Percentiles rank a stretch among this genome's conserved stretches.
These are phyloP conservation scores for Zygnema circumcarinatum DNA, from an alignment of 139 green algal genomes.

Conservation along the genomic window DNA sequence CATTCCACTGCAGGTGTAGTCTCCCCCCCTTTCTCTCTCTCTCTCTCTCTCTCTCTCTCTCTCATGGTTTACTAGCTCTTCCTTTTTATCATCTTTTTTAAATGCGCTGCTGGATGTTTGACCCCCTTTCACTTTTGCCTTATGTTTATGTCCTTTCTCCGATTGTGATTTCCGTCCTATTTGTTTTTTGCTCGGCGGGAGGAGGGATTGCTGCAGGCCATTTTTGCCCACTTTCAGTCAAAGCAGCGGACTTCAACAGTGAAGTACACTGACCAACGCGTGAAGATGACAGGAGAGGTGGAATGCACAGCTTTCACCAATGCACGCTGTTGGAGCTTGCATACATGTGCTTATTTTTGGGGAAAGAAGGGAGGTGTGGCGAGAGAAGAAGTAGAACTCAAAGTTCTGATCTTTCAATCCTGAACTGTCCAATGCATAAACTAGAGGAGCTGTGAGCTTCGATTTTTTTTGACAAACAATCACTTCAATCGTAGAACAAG, in stretches of 20 bases:
- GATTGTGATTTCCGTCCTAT: background rate
- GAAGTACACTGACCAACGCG: constrained; percentile 33
- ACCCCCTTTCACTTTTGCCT: no score
- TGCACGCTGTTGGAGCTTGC: background rate
- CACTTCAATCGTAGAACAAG: constrained; percentile 19
- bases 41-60: no score
- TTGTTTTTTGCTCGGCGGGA: no score
- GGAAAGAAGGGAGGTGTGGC: constrained; percentile 9
- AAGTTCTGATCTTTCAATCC: background rate
- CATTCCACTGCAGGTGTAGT: constrained; percentile 53
- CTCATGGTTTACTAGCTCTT: no score
- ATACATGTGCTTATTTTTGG: constrained; percentile 6
- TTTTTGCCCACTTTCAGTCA: constrained; percentile 18
- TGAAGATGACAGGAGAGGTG: constrained; percentile 49
- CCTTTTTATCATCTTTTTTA: constrained; percentile 8
- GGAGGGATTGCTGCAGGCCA: constrained; percentile 4
- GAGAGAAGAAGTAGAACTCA: constrained; percentile 10
- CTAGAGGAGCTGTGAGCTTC: background rate
- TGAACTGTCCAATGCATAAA: background rate
- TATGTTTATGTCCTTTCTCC: no score
- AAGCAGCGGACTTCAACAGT: constrained; percentile 18
- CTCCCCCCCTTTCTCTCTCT: no score
- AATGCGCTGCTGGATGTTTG: constrained; percentile 1
- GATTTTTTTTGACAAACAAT: constrained; percentile 3
- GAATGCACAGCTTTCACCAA: background rate